Base-by-base conservation (phyloP, 2,329 filamentous ascomycete species). In the Neurospora crassa region DNA sequence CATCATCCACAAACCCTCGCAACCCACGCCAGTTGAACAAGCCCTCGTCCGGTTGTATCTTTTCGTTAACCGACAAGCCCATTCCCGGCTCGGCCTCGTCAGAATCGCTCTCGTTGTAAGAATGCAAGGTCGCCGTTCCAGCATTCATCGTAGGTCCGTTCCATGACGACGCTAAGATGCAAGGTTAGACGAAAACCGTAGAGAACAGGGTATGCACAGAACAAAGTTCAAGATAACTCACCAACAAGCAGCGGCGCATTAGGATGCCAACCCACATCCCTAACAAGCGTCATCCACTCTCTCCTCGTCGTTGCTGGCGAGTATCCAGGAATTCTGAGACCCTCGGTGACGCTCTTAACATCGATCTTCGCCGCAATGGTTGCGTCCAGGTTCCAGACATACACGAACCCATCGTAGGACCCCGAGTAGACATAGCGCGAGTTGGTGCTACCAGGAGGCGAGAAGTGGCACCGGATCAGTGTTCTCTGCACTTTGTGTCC, bases 381-480 rank as follows among this genome's bases (percentile, higher is more conserved):
- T 41, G 93, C 94, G 78, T 99, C 94, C 81, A 98, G 83, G 78
- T 98, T 98, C 87, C 92, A 99, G 59, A 98, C 88, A 76, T 94
- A 95, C 0, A 97, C 92, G 72, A 91, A 92, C 68, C 96, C 96
- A 75, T 97, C 93, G 74, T 93, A 89, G 76, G 92, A 96, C 29
- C 96, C 96, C 24, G 91, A 92, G 81, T 97, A 98, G 29, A 99
- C 94, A 78, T 97, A 98, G 76, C 93, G 87, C 10, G 92, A 94
- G 79, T 97, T 92, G 1, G 93, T 95, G 78, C 92, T 94, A 12
- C 87, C 89, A 0, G 93, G 89, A 0, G 96, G 96, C 41, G 92
- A 96, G 81, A 99, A 99, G 81, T 98, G 95, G 78, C 96, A 98
- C 73, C 96, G 87, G 75, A 98, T 97, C 53, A 98, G 85, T 0